These are phyloP conservation scores for Nitzschia inconspicua DNA, from an alignment of 108 stramenopile genomes.

Conservation along the genomic window DNA sequence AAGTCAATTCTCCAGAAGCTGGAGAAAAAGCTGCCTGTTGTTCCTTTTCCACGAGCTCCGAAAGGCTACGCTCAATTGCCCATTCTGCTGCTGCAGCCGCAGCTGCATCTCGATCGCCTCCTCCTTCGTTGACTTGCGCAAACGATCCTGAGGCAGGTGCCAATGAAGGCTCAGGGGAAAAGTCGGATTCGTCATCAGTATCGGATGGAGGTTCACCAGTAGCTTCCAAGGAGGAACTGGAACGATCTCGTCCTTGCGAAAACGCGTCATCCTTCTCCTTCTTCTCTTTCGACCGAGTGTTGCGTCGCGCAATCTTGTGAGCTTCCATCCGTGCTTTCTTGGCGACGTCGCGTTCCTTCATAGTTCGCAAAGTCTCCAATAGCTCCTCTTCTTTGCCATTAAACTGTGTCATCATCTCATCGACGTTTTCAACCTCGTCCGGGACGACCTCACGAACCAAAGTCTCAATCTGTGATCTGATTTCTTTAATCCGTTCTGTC, in stretches of 20 bases:
- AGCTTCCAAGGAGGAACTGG: background rate
- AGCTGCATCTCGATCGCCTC: background rate
- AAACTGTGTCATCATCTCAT: constrained; percentile 73
- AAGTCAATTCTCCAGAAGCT: constrained; percentile 14
- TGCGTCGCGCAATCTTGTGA: constrained; percentile 38
- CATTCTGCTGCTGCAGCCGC: constrained; percentile 63
- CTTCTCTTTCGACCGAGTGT: background rate
- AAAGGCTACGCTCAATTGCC: constrained; percentile 70
- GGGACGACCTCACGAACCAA: constrained; percentile 56
- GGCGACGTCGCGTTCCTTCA: constrained; percentile 60
- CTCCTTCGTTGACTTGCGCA: background rate
- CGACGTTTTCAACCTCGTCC: constrained; percentile 62
- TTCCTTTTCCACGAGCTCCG: constrained; percentile 23
- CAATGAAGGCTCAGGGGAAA: background rate
- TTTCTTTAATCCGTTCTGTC: constrained; percentile 33
- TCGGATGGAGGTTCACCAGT: background rate
- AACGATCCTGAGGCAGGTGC: background rate
- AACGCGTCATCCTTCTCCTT: background rate
- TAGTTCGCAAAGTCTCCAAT: constrained; percentile 55
- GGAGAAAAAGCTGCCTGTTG: background rate
- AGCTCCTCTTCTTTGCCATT: constrained; percentile 56
- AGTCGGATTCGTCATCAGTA: background rate
- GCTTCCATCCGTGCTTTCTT: constrained; percentile 49
- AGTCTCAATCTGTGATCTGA: constrained; percentile 44
- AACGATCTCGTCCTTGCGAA: background rate